Evolutionary conservation across 1,284 basidiomycete species (phyloP).

Genomic region (Neolentinus lepideus): DNA sequence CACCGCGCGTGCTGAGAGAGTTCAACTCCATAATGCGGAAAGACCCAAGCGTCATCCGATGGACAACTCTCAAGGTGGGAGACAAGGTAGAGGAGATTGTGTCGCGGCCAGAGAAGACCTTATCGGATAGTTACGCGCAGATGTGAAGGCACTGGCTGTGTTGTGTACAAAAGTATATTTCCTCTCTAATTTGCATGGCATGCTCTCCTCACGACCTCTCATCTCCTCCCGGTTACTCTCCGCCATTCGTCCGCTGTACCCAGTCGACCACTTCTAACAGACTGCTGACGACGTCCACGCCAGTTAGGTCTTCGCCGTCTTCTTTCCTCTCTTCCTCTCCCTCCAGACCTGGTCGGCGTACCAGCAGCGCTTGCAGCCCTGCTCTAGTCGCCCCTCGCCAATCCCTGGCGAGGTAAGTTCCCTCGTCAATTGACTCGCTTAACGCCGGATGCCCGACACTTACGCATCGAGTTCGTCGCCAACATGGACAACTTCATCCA

Average conservation of each 20-base stretch:
- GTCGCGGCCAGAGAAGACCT: conserved; percentile 26
- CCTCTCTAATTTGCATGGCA: not conserved
- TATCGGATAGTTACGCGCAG: not conserved
- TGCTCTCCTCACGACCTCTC: not conserved
- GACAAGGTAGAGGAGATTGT: conserved; percentile 67
- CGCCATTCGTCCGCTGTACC: conserved; percentile 10
- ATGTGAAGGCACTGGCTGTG: not conserved
- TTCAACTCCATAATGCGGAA: conserved; percentile 62
- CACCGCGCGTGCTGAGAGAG: conserved; percentile 58
- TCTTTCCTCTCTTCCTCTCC: conserved; percentile 43
- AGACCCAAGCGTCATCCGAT: conserved; percentile 79
- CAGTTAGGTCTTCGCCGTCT: conserved; percentile 28
- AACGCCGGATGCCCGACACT: conserved; percentile 13
- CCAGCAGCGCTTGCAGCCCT: conserved; percentile 51
- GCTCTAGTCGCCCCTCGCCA: conserved; percentile 54
- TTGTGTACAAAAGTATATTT: not conserved
- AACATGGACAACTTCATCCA: conserved; percentile 52
- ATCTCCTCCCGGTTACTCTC: not conserved
- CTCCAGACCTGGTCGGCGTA: conserved; percentile 41
- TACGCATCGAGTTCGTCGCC: conserved; percentile 67
- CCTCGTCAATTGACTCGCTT: not conserved
- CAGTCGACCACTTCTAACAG: conserved; percentile 33
- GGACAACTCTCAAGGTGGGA: conserved; percentile 77
- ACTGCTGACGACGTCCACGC: conserved; percentile 31
- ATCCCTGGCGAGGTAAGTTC: conserved; percentile 37